phyloP scores from a whole-genome alignment of 2,329 filamentous ascomycete genomes.

The Tolypocladium pustulatum region DNA sequence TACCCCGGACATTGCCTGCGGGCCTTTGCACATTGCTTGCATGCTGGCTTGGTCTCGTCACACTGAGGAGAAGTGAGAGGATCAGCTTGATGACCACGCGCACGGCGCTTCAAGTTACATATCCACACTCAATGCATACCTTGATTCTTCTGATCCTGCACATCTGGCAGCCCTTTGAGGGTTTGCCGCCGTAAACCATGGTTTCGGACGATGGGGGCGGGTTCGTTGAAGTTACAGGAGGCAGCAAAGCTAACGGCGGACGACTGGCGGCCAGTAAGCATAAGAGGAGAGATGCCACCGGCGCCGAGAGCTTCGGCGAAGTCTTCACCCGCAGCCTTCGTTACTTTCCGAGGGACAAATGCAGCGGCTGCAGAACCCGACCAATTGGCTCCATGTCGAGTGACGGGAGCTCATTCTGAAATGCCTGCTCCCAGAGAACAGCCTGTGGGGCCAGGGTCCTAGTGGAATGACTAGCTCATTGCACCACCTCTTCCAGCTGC shows the following conservation, averaged over 20 bases:
- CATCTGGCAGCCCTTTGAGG: constrained; percentile 60
- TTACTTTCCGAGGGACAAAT: not conserved
- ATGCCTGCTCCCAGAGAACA: not conserved
- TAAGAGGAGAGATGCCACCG: not conserved
- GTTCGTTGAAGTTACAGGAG: not conserved
- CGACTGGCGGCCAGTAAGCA: not conserved
- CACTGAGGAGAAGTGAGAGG: constrained; percentile 33
- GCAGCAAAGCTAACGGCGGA: not conserved
- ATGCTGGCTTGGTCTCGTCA: constrained; percentile 55
- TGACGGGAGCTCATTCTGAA: not conserved
- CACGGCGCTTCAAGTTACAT: not conserved
- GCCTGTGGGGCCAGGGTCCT: not conserved
- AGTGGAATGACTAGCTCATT: not conserved
- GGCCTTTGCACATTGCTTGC: constrained; percentile 53
- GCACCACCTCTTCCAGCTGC: not conserved
- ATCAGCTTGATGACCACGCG: not conserved
- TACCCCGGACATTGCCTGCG: constrained; percentile 54
- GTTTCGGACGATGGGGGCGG: not conserved
- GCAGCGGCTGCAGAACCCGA: not conserved
- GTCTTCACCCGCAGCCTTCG: not conserved
- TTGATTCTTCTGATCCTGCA: constrained; percentile 63
- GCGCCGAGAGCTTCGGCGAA: constrained; percentile 5
- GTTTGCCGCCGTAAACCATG: constrained; percentile 56
- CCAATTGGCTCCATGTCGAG: not conserved
- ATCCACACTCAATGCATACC: constrained; percentile 27